These are phyloP conservation scores for Aureobasidium sp. DNA, from an alignment of 2,329 filamentous ascomycete genomes.

Conservation along the genomic window DNA sequence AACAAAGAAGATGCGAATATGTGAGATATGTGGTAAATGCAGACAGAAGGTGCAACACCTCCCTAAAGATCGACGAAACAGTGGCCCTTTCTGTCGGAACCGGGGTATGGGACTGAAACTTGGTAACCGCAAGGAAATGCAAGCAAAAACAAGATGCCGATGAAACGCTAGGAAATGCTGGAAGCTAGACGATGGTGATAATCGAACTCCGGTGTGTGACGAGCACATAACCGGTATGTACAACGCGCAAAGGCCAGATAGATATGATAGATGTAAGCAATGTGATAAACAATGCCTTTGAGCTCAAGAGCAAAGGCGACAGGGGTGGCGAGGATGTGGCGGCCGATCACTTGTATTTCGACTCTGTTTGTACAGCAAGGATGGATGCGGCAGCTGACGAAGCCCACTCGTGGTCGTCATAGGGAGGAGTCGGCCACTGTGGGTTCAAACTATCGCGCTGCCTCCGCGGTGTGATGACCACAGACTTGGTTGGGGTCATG, in stretches of 20 bases:
- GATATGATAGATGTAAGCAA: not conserved
- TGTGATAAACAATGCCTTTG: not conserved
- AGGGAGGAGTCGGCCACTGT: slow-evolving; percentile 93
- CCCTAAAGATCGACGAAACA: slow-evolving; percentile 10
- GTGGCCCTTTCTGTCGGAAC: slow-evolving; percentile 4
- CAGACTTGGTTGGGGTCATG: slow-evolving; percentile 59
- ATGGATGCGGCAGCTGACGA: slow-evolving; percentile 55
- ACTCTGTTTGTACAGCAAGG: slow-evolving; percentile 3
- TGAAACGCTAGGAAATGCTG: slow-evolving; percentile 13
- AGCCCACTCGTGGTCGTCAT: slow-evolving; percentile 90
- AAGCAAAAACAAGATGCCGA: slow-evolving; percentile 8
- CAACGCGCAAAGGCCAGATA: slow-evolving; percentile 3
- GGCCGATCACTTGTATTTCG: not conserved
- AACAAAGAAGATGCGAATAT: slow-evolving; percentile 9
- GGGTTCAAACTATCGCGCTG: slow-evolving; percentile 44
- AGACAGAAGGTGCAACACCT: not conserved
- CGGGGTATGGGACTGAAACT: slow-evolving; percentile 15
- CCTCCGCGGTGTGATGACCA: slow-evolving; percentile 59
- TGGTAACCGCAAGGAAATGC: not conserved
- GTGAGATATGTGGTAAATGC: slow-evolving; percentile 12
- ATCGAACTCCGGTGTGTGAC: slow-evolving; percentile 1
- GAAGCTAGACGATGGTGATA: slow-evolving; percentile 11
- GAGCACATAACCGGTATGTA: slow-evolving; percentile 16
- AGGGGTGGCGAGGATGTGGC: not conserved
- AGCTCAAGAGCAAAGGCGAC: not conserved